phyloP scores from a whole-genome alignment of 2,329 filamentous ascomycete genomes.

The Cercospora janseana region DNA sequence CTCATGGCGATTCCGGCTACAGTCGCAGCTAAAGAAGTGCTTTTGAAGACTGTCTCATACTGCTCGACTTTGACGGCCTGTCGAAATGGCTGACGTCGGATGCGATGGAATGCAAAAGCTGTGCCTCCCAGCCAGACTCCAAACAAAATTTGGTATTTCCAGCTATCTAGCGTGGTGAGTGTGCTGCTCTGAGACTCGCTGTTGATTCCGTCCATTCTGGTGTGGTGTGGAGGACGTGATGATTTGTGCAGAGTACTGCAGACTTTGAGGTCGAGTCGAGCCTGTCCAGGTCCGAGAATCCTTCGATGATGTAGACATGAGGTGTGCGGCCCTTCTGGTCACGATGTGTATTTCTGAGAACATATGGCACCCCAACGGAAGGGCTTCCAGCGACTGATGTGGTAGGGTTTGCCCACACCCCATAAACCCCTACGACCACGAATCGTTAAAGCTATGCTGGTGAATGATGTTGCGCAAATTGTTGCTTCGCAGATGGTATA shows the following conservation, averaged over 20 bases:
- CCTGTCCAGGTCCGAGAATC: too few relatives aligned
- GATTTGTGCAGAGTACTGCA: not conserved
- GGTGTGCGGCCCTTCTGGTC: not conserved
- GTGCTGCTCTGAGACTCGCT: not conserved
- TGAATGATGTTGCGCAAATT: too few relatives aligned
- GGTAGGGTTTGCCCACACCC: too few relatives aligned
- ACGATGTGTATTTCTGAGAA: conserved; percentile 1
- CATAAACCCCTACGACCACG: too few relatives aligned
- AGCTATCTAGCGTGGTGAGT: conserved; percentile 14
- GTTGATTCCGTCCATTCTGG: not conserved
- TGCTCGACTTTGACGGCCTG: conserved; percentile 38
- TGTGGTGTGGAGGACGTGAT: not conserved
- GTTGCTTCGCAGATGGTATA: too few relatives aligned
- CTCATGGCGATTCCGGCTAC: conserved; percentile 21
- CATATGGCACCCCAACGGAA: too few relatives aligned
- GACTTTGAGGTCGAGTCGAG: too few relatives aligned
- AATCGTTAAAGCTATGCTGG: too few relatives aligned
- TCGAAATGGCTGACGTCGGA: conserved; percentile 38
- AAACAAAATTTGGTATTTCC: conserved; percentile 37
- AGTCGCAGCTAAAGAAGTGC: conserved; percentile 32
- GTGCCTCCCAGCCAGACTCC: conserved; percentile 33
- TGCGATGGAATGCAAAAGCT: conserved; percentile 37
- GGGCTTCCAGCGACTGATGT: too few relatives aligned
- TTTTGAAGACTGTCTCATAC: conserved; percentile 42
- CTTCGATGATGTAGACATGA: conserved; percentile 4